Evolutionary conservation across 129 eudicot genomes (phyloP), one percentile per base, ranked within the genome.

Genomic region (Dittrichia graveolens): DNA sequence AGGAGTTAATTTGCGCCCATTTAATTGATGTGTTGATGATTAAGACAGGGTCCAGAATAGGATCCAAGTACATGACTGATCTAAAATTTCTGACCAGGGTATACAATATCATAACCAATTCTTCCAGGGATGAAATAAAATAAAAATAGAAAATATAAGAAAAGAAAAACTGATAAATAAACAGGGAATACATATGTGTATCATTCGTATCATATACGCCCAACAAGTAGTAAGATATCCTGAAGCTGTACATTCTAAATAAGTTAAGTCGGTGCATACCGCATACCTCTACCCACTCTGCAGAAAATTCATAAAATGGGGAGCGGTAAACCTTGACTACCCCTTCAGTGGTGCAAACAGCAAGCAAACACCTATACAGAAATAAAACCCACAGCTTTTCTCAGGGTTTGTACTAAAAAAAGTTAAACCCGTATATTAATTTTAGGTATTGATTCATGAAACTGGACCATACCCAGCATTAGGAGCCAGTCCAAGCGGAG

Each of bases 221-320:
- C n/a, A 15, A 13, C 15, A 66, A 46, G 31, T 45, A 56, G 54
- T 18, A 55, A 54, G 43, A 56, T 8, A 55, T 53, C 45, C 44
- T 67, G 9, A 39, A 24, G 2, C 31, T 8, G 41, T 73, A 59
- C 52, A 9, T 35, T 41, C 19, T 73, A 61, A 64, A 37, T 34
- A 8, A 40, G 52, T 45, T 34, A 40, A 38, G 35, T 42, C 0
- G 35, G 53, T 50, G 64, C 82, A 65, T 85, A 87, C 95, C 99
- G 64, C 82, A 65, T 85, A 87, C 95, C 99, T 94, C 91, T 63
- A 90, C 64, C 96, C 99, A 94, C 78, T 94, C 97, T 13, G 89
- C 67, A 19, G 90, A 87, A 67, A 75, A 84, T 66, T 94, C 98
- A 49, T 85, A 57, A 71, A 75, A 86, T 2, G 99, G 99, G 53